Conservation (phyloP, 768 basidiomycete genomes). For the Suillus occidentalis region DNA sequence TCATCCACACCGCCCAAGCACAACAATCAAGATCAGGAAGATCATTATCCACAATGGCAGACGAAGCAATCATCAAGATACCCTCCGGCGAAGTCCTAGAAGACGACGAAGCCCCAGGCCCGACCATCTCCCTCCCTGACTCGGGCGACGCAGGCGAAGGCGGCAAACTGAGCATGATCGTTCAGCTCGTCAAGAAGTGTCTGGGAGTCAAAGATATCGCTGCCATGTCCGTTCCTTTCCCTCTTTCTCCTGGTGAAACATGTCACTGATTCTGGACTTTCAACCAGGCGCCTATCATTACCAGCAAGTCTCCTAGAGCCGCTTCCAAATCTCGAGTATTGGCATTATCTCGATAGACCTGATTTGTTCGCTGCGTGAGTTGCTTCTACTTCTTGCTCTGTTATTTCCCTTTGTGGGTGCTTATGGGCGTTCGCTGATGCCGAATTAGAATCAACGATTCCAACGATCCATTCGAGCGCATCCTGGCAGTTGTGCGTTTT, state of each 20-base stretch:
- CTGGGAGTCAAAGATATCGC: conserved; percentile 95
- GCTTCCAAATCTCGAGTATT: conserved; percentile 94
- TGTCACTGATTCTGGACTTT: conserved; percentile 18
- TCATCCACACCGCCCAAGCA: not conserved
- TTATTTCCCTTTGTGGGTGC: not conserved
- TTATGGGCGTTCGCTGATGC: not conserved
- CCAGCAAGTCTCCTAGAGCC: conserved; percentile 94
- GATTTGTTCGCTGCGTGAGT: conserved; percentile 91
- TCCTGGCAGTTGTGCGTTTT: conserved; percentile 90
- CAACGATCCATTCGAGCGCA: conserved; percentile 86
- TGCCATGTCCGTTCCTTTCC: conserved; percentile 63
- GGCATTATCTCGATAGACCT: conserved; percentile 90
- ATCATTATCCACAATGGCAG: conserved; percentile 18
- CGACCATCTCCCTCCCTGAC: conserved; percentile 70
- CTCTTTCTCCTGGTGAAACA: not conserved
- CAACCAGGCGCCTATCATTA: conserved; percentile 78
- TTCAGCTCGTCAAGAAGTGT: conserved; percentile 87
- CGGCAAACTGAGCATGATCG: conserved; percentile 91
- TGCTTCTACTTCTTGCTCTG: not conserved
- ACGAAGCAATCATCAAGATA: conserved; percentile 14
- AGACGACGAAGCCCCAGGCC: conserved; percentile 54
- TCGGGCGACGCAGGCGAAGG: conserved; percentile 76
- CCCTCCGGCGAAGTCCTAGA: conserved; percentile 11
- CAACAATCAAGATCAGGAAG: not conserved
- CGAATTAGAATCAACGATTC: conserved; percentile 82